Evolutionary conservation across 148 eudicot genomes (phyloP), one percentile per base, ranked within the genome.

Genomic region (Cornus suecica): DNA sequence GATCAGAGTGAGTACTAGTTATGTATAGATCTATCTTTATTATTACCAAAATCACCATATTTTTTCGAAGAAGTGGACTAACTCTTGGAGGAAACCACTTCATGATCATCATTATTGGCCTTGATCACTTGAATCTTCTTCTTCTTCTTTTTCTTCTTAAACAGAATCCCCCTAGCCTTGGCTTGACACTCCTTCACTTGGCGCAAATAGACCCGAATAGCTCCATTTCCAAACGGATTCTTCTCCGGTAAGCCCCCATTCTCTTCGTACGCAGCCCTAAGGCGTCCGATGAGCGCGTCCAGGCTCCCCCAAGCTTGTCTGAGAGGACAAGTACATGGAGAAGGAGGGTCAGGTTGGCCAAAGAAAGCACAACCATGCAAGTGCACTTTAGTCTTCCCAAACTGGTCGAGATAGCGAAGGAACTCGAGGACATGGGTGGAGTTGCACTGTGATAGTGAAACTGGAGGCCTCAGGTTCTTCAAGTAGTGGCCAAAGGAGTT

Each of bases 281-380:
- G 88, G 18, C 92, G 83, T 11, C 92, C 92, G 41, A 89, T 84
- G 10, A 89, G 75, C 2, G 92, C 88, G 52, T 89, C 92, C 0
- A 89, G 88, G 83, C 92, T 89, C 29, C 92, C 92, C 92, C 92
- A 89, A 7, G 92, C 92, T 65, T 89, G 92, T 34, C 88, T 60
- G 11, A 89, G 79, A 25, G 92, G 92, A 72, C 92, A 89, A 73
- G 84, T 79, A 60, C 92, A 89, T 0, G 92, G 92, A 20, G 84
- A 87, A 0, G 92, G 92, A 0, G 92, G 92, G 70, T 89, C 92
- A 26, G 90, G 88, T 74, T 85, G 90, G 69, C 92, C 92, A 71
- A 83, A 89, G 61, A 83, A 89, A 22, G 80, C 66, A 51, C 92
- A 89, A 8, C 88, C 92, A 28, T 83, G 84, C 66, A 87, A 66